Percentiles rank a stretch among this genome's conserved stretches.
These are phyloP conservation scores for Neurospora sp. DNA, from an alignment of 495 filamentous ascomycete genomes.

Conservation along the genomic window DNA sequence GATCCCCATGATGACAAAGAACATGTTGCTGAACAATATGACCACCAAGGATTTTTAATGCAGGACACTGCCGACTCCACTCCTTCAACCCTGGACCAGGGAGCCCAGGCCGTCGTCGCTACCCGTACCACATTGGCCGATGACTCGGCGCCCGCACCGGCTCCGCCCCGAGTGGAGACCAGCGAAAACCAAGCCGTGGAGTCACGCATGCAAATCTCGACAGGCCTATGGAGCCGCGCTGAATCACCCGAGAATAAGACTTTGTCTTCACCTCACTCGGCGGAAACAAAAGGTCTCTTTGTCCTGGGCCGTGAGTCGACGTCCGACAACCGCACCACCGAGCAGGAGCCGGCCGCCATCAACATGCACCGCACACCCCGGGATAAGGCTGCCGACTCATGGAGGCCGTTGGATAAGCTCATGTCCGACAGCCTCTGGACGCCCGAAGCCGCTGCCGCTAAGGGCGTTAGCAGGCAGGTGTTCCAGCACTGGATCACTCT, in stretches of 20 bases:
- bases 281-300: slow-evolving; percentile 2
- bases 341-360: slow-evolving; percentile 26
- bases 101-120: neutral
- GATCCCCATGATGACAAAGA: neutral
- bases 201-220: slow-evolving; percentile 4
- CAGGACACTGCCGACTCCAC: neutral
- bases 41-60: neutral
- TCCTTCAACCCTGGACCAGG: neutral
- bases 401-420: slow-evolving; percentile 18
- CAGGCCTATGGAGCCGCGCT: slow-evolving; percentile 16
- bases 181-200: slow-evolving; percentile 6
- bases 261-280: slow-evolving; percentile 14
- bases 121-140: neutral
- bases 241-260: neutral
- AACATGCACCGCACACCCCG: slow-evolving; percentile 19
- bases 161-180: neutral
- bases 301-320: neutral
- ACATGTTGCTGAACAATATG: neutral
- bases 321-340: slow-evolving; percentile 22
- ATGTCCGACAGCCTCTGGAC: slow-evolving; percentile 27
- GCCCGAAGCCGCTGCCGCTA: neutral
- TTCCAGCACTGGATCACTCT: neutral
- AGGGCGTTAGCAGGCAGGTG: slow-evolving; percentile 5
- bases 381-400: neutral
- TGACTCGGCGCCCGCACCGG: neutral